Evolutionary conservation across 2,329 filamentous ascomycete genomes (phyloP).

Genomic region (Stagonosporopsis cucurbitacearum): DNA sequence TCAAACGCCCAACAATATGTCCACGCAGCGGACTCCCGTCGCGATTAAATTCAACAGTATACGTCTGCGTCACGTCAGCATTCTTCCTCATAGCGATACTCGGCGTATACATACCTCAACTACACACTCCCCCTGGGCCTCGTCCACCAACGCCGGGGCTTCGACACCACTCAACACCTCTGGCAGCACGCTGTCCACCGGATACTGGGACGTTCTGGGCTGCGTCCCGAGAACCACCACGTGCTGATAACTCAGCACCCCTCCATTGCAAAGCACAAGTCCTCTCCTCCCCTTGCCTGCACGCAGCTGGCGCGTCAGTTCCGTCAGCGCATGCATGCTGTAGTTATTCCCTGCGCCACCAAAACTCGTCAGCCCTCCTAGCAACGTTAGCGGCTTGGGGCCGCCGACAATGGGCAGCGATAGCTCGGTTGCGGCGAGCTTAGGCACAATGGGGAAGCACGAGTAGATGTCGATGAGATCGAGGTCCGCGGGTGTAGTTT

Average conservation of each 20-base stretch:
- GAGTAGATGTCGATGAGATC: constrained; percentile 71
- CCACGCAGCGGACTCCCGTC: constrained; percentile 57
- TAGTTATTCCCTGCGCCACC: constrained; percentile 76
- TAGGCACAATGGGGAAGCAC: constrained; percentile 74
- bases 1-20: constrained; percentile 61
- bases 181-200: constrained; percentile 55
- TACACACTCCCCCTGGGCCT: constrained; percentile 58
- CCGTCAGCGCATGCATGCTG: constrained; percentile 64
- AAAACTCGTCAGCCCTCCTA: constrained; percentile 72
- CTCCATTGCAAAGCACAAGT: constrained; percentile 70
- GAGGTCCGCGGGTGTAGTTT: constrained; percentile 58
- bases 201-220: constrained; percentile 56
- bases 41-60: constrained; percentile 64
- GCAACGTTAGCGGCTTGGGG: constrained; percentile 63
- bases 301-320: constrained; percentile 57
- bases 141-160: constrained; percentile 47
- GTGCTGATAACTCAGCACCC: constrained; percentile 70
- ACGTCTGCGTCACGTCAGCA: constrained; percentile 55
- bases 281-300: constrained; percentile 56
- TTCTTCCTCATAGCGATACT: background rate
- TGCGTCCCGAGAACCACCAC: constrained; percentile 63
- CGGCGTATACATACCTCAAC: constrained; percentile 58
- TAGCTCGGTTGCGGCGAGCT: constrained; percentile 68
- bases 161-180: constrained; percentile 50
- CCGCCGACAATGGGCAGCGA: constrained; percentile 56